These are phyloP conservation scores for Rhizophagus prolifer DNA, from an alignment of 192 early-diverging fungal species.

Conservation along the genomic window DNA sequence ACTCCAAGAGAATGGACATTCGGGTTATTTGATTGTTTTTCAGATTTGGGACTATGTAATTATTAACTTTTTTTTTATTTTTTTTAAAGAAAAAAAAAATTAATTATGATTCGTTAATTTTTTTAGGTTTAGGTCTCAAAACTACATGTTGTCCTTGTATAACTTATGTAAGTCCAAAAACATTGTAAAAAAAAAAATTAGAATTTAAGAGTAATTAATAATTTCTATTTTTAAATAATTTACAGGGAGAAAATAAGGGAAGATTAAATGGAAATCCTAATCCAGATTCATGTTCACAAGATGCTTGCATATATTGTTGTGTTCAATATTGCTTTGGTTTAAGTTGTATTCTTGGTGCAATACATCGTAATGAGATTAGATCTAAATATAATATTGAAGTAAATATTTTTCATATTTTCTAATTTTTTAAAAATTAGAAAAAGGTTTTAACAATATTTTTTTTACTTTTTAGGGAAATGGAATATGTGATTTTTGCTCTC, in stretches of 20 bases:
- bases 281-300: neutral
- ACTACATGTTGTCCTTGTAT: neutral
- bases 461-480: neutral
- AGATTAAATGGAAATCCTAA: neutral
- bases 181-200: neutral
- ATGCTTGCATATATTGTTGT: neutral
- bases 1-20: neutral
- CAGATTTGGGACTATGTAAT: neutral
- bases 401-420: neutral
- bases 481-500: neutral
- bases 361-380: neutral
- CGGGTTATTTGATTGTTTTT: constrained; percentile 16
- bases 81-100: neutral
- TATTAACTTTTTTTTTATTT: neutral
- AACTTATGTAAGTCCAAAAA: neutral
- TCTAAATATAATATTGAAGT: neutral
- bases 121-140: neutral
- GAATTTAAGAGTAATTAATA: neutral
- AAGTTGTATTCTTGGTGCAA: neutral
- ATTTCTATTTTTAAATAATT: neutral
- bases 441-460: neutral
- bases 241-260: neutral
- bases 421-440: too few relatives aligned
- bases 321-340: neutral
- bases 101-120: neutral